These are phyloP conservation scores for Apiospora pterosperma DNA, from an alignment of 2,329 filamentous ascomycete genomes.

Conservation along the genomic window DNA sequence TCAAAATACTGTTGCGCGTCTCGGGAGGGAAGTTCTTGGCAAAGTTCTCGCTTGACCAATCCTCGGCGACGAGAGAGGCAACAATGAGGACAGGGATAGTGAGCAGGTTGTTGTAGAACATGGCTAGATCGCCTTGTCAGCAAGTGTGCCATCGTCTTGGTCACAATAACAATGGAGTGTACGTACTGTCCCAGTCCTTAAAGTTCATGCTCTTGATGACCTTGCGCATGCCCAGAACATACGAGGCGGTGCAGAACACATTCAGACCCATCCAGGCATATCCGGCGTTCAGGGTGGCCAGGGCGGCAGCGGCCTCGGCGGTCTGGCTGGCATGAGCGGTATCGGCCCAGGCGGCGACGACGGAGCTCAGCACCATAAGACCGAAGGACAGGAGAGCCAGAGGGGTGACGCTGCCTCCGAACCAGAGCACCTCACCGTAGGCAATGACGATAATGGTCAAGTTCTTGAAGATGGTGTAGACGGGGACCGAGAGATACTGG, in stretches of 20 bases:
- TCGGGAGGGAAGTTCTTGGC: constrained; percentile 83
- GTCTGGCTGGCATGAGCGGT: constrained; percentile 62
- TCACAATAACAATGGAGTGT: background rate
- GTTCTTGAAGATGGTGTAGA: constrained; percentile 99
- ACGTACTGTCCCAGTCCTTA: constrained; percentile 98
- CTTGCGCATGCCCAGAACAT: constrained; percentile 92
- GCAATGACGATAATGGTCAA: constrained; percentile 98
- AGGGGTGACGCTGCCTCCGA: constrained; percentile 85
- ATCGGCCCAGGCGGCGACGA: constrained; percentile 96
- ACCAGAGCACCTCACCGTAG: constrained; percentile 98
- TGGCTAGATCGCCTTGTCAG: constrained; percentile 58
- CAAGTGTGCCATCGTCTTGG: constrained; percentile 3
- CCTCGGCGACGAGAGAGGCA: constrained; percentile 78
- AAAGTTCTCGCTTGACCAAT: constrained; percentile 88
- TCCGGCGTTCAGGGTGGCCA: constrained; percentile 88
- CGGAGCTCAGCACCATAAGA: constrained; percentile 91
- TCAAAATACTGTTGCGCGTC: constrained; percentile 72
- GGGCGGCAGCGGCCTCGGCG: constrained; percentile 64
- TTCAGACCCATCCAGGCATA: constrained; percentile 99
- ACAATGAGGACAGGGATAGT: constrained; percentile 88
- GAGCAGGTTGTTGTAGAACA: constrained; percentile 99
- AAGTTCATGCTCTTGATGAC: constrained; percentile 99
- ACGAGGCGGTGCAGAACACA: constrained; percentile 89
- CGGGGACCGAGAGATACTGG: constrained; percentile 93
- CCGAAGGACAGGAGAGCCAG: constrained; percentile 91